Conservation (phyloP, 768 basidiomycete genomes). For the Lepiota subincarnata region DNA sequence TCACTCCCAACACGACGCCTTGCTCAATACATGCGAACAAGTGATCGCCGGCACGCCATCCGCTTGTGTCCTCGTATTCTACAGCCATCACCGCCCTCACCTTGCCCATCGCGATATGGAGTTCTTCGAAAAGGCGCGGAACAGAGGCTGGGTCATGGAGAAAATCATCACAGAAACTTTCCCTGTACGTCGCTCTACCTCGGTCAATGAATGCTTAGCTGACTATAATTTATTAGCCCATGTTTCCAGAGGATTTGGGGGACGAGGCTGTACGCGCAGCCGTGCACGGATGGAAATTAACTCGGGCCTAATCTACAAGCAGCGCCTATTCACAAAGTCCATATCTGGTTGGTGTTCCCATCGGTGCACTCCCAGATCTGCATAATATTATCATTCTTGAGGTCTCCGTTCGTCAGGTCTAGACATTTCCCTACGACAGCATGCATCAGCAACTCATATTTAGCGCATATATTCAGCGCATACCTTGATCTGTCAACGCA, state of each 20-base stretch:
- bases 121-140: slow-evolving; percentile 67
- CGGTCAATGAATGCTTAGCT: neutral
- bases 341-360: slow-evolving; percentile 19
- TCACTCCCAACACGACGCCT: slow-evolving; percentile 88
- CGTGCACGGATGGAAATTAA: slow-evolving; percentile 81
- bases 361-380: slow-evolving; percentile 20
- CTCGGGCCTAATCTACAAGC: neutral
- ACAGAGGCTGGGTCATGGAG: slow-evolving; percentile 68
- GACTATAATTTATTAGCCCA: slow-evolving; percentile 47
- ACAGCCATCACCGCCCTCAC: slow-evolving; percentile 84
- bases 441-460: neutral
- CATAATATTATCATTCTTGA: slow-evolving; percentile 14
- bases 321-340: neutral
- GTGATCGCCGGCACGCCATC: slow-evolving; percentile 23
- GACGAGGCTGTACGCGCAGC: slow-evolving; percentile 73
- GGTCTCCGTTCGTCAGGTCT: slow-evolving; percentile 18
- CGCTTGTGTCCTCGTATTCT: slow-evolving; percentile 67
- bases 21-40: slow-evolving; percentile 69
- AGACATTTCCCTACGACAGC: slow-evolving; percentile 1
- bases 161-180: slow-evolving; percentile 62
- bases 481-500: slow-evolving; percentile 18
- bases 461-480: neutral
- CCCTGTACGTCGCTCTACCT: slow-evolving; percentile 40
- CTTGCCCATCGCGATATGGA: slow-evolving; percentile 78
- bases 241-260: slow-evolving; percentile 88